phyloP scores from a whole-genome alignment of 345 rosid species.

The Rubroshorea leprosula region DNA sequence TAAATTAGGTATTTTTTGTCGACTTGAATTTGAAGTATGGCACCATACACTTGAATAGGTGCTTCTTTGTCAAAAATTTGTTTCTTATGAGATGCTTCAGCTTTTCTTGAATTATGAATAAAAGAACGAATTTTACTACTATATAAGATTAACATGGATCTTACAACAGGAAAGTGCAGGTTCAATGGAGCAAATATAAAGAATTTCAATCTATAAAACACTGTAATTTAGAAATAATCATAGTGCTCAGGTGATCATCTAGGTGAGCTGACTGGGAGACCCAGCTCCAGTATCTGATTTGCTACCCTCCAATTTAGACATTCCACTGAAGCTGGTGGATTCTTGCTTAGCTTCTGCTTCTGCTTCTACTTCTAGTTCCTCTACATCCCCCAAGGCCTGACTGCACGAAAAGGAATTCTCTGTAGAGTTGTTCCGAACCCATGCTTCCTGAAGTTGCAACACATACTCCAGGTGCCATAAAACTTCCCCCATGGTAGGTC shows the following conservation, averaged over 20 bases:
- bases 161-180: conserved; percentile 7
- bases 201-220: conserved; percentile 14
- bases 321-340: conserved; percentile 9
- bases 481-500: conserved; percentile 90
- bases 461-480: conserved; percentile 85
- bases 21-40: too few relatives aligned
- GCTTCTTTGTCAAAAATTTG: too few relatives aligned
- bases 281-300: conserved; percentile 5
- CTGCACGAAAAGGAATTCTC: conserved; percentile 38
- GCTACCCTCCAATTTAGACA: conserved; percentile 2
- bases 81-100: too few relatives aligned
- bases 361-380: neutral
- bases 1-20: too few relatives aligned
- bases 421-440: conserved; percentile 38
- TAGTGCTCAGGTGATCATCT: conserved; percentile 8
- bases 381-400: conserved; percentile 26
- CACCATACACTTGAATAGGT: too few relatives aligned
- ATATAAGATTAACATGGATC: neutral
- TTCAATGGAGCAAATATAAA: conserved; percentile 22
- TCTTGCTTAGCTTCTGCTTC: conserved; percentile 15
- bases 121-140: too few relatives aligned
- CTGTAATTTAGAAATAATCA: conserved; percentile 2
- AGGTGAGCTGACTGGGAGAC: neutral
- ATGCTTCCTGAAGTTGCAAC: conserved; percentile 78
- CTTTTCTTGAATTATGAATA: too few relatives aligned